Conservation (phyloP, 441 rosid genomes). For the Erodium trifolium region DNA sequence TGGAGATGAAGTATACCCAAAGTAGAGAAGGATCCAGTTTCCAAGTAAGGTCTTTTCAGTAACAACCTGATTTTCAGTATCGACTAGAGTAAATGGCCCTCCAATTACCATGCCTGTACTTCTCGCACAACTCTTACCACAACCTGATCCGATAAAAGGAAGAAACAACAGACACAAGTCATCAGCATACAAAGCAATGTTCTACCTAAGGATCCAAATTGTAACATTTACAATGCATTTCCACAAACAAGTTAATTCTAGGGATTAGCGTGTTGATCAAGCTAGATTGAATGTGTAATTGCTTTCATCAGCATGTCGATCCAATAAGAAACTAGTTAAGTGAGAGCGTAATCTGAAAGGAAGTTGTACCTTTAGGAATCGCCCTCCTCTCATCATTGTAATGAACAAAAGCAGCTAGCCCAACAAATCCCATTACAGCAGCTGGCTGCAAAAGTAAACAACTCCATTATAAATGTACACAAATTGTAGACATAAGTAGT, state of each 20-base stretch:
- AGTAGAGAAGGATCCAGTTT: conserved; percentile 7
- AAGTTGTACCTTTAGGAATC: conserved; percentile 33
- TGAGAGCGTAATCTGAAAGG: background rate
- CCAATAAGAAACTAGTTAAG: background rate
- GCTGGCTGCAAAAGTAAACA: conserved; percentile 44
- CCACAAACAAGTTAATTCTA: background rate
- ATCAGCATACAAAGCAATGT: background rate
- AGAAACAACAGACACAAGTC: background rate
- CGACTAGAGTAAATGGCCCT: background rate
- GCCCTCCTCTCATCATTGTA: conserved; percentile 75
- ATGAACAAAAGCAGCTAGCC: conserved; percentile 43
- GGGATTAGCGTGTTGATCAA: too few species aligned
- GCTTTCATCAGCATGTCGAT: too few species aligned
- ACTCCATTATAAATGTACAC: background rate
- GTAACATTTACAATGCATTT: background rate
- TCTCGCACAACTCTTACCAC: background rate
- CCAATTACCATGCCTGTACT: background rate
- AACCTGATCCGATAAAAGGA: background rate
- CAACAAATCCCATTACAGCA: conserved; percentile 45
- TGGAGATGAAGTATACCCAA: conserved; percentile 1
- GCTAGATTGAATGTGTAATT: too few species aligned
- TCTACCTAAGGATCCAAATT: background rate
- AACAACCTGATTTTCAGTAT: conserved; percentile 1
- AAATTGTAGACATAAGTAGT: background rate
- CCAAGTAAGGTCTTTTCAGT: conserved; percentile 6